Conservation (phyloP, 371 early-diverging fungal genomes). For the Blakeslea trispora region DNA sequence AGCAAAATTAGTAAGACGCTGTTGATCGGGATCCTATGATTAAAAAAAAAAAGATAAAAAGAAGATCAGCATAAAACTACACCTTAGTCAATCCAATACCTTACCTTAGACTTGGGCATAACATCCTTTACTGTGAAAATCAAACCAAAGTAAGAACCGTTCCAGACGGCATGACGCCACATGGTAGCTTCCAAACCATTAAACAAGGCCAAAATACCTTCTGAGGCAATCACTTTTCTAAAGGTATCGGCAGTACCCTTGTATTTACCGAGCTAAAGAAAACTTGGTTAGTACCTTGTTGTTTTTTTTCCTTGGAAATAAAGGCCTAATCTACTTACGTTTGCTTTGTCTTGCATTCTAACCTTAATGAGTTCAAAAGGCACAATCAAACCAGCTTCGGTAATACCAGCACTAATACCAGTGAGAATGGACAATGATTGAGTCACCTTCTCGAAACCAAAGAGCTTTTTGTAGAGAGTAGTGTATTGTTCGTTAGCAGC, state of each 20-base stretch:
- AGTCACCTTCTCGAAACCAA: constrained; percentile 72
- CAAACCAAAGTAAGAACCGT: constrained; percentile 90
- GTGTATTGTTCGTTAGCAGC: constrained; percentile 92
- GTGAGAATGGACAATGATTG: constrained; percentile 84
- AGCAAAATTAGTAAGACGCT: constrained; percentile 83
- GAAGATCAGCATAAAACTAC: too few species aligned
- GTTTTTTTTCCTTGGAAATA: neutral
- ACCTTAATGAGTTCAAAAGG: constrained; percentile 96
- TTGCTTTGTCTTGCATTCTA: constrained; percentile 83
- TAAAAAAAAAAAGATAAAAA: neutral
- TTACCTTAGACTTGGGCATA: constrained; percentile 83
- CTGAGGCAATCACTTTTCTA: constrained; percentile 69
- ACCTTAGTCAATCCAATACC: too few species aligned
- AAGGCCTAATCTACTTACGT: constrained; percentile 46
- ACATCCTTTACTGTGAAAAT: constrained; percentile 75
- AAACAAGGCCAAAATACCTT: constrained; percentile 85
- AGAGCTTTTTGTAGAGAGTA: constrained; percentile 65
- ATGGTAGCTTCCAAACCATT: constrained; percentile 94
- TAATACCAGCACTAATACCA: constrained; percentile 91
- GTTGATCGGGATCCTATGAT: constrained; percentile 67
- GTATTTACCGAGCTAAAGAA: constrained; percentile 72
- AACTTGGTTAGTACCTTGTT: neutral
- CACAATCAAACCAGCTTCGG: constrained; percentile 92
- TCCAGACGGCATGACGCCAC: constrained; percentile 96
- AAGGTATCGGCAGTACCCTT: constrained; percentile 74